These are phyloP conservation scores for Chaetomium cochliodes DNA, from an alignment of 495 filamentous ascomycete species.

Conservation along the genomic window DNA sequence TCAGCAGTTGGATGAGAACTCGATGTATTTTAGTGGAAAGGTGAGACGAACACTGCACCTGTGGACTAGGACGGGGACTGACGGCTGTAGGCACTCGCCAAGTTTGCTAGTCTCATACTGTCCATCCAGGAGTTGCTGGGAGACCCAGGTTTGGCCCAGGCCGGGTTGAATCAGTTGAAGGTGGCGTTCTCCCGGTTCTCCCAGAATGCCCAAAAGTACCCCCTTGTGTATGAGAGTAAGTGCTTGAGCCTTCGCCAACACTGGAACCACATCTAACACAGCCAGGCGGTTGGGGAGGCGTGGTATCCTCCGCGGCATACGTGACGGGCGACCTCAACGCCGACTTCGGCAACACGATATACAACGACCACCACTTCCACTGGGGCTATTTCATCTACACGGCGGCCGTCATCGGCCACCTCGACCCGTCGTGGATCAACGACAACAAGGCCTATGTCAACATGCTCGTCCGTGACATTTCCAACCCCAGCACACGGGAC, in stretches of 20 bases:
- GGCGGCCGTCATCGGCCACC: slow-evolving; percentile 77
- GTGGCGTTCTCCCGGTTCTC: slow-evolving; percentile 72
- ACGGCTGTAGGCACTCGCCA: slow-evolving; percentile 65
- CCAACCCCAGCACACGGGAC: slow-evolving; percentile 72
- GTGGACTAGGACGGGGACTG: slow-evolving; percentile 21
- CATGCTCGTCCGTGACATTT: slow-evolving; percentile 70
- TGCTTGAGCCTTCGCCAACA: neutral
- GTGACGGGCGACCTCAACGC: slow-evolving; percentile 63
- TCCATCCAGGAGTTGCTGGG: slow-evolving; percentile 64
- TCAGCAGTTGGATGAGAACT: slow-evolving; percentile 70
- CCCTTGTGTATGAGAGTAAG: slow-evolving; percentile 75
- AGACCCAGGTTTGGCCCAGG: slow-evolving; percentile 57
- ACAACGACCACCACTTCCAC: slow-evolving; percentile 98
- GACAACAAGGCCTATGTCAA: slow-evolving; percentile 78
- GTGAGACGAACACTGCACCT: slow-evolving; percentile 31
- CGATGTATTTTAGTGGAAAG: slow-evolving; percentile 96
- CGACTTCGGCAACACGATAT: slow-evolving; percentile 82
- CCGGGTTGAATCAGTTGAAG: slow-evolving; percentile 68
- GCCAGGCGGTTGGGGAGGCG: slow-evolving; percentile 68
- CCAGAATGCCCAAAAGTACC: slow-evolving; percentile 71
- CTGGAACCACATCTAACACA: neutral
- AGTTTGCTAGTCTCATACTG: slow-evolving; percentile 75
- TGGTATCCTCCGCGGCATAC: slow-evolving; percentile 80
- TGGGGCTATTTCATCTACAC: slow-evolving; percentile 85
- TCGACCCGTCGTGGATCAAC: slow-evolving; percentile 74